Conservation (phyloP, 2,329 filamentous ascomycete genomes). For the Pyrenochaeta sp. region DNA sequence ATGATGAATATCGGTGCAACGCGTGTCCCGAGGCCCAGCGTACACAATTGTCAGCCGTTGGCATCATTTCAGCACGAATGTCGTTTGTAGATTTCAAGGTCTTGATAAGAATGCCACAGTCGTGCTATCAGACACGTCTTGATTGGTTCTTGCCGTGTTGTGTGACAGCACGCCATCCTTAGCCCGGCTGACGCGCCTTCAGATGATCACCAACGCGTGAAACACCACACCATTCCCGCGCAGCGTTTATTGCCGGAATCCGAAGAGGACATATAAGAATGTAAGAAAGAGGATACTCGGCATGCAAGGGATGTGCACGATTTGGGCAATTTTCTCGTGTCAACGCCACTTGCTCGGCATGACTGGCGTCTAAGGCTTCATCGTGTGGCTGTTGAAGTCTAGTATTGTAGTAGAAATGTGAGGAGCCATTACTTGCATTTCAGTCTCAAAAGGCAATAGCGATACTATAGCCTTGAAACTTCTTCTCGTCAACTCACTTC, state of each 20-base stretch:
- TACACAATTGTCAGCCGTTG: slow-evolving; percentile 39
- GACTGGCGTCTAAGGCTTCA: too few relatives aligned
- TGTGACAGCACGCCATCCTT: slow-evolving; percentile 1
- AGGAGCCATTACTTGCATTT: too few relatives aligned
- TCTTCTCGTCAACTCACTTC: too few relatives aligned
- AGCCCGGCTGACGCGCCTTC: neutral
- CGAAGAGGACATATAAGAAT: neutral
- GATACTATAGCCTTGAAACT: too few relatives aligned
- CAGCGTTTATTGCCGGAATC: neutral
- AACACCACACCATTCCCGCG: neutral
- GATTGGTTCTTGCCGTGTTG: neutral
- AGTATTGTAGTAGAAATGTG: too few relatives aligned
- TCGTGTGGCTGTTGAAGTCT: too few relatives aligned
- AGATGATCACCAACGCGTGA: neutral
- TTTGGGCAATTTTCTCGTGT: too few relatives aligned
- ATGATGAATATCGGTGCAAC: neutral
- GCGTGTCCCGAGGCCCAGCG: neutral
- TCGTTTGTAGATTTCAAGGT: slow-evolving; percentile 2
- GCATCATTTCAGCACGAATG: slow-evolving; percentile 12
- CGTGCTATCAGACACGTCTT: neutral
- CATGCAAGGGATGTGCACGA: too few relatives aligned
- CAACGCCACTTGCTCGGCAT: too few relatives aligned
- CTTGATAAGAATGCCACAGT: neutral
- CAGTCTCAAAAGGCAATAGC: too few relatives aligned
- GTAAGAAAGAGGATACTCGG: neutral